Evolutionary conservation across 768 basidiomycete species (phyloP), one percentile per base, ranked within the genome.

Genomic region (Mycena haematopus): DNA sequence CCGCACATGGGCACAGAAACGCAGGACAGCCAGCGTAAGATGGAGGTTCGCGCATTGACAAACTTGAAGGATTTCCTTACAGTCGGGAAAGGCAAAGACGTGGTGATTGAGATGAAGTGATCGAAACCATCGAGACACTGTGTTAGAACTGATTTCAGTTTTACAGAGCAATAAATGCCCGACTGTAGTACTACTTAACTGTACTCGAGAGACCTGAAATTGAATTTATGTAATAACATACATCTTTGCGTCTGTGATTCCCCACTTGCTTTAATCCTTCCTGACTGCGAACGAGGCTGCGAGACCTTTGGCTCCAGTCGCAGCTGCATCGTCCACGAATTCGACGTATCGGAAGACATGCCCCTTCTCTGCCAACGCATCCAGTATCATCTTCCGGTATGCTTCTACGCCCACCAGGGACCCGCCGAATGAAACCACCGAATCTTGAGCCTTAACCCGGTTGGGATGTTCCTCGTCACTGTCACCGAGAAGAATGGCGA

Each of bases 1-100:
- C 96, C 95, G 0, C 96, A 96, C 74, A 89, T 96, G 88, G 96
- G 95, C 8, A 95, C 93, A 0, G 88, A 92, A 73, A 95, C 86
- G 56, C 85, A 86, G 65, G 94, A 95, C 69, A 83, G 90, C 7
- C 90, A 92, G 72, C 82, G 81, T 60, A 83, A 82, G 72, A 95
- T 95, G 93, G 93, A 95, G 76, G 80, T 93, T 36, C 85, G 91
- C n/a, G 91, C 93, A 9, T 78, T 95, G 66, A 84, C 82, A 27
- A 94, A 95, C 70, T 72, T 95, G 58, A 82, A 77, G 63, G 90
- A 93, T 69, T 94, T 83, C 74, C 74, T 94, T 60, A 80, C 77
- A 17, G 77, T 76, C 14, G 91, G 91, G 1, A 80, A 68, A 67
- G 91, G 91, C 24, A 80, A 79, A 58, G 92, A 93, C 68, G 65